Conservation (phyloP, 2,329 filamentous ascomycete species). For the Clarireedia homoeocarpa region DNA sequence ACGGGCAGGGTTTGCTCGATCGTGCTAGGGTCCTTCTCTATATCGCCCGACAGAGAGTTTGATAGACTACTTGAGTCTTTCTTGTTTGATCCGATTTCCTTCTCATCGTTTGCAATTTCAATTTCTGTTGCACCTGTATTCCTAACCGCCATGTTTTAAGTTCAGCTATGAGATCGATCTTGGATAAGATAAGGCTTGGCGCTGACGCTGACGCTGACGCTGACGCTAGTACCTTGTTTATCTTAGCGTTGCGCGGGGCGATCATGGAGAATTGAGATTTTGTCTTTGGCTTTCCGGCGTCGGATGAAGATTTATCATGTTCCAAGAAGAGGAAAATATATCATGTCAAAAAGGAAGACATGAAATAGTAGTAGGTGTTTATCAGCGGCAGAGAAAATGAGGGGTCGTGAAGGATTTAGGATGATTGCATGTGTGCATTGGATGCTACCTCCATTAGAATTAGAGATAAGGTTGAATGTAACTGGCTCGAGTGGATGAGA, state of each 20-base stretch:
- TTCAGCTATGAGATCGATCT: neutral
- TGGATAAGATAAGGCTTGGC: neutral
- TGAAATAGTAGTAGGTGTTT: too few species aligned
- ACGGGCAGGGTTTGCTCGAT: neutral
- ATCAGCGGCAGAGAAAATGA: too few species aligned
- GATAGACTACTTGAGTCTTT: neutral
- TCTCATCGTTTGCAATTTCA: neutral
- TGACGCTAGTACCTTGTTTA: neutral
- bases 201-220: neutral
- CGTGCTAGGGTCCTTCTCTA: neutral
- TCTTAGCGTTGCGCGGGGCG: neutral
- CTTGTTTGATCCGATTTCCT: neutral
- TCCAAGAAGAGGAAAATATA: too few species aligned
- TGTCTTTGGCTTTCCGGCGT: too few species aligned
- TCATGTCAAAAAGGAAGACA: too few species aligned
- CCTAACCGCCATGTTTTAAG: neutral
- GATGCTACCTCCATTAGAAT: too few species aligned
- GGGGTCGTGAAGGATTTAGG: too few species aligned
- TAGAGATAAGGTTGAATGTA: too few species aligned
- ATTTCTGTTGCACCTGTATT: neutral
- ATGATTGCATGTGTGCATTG: too few species aligned
- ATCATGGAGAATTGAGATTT: neutral
- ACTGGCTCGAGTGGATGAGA: neutral
- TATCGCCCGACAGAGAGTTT: neutral
- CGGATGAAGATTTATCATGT: too few species aligned